Conservation (phyloP, 140 eudicot species). For the Anethum foeniculum region DNA sequence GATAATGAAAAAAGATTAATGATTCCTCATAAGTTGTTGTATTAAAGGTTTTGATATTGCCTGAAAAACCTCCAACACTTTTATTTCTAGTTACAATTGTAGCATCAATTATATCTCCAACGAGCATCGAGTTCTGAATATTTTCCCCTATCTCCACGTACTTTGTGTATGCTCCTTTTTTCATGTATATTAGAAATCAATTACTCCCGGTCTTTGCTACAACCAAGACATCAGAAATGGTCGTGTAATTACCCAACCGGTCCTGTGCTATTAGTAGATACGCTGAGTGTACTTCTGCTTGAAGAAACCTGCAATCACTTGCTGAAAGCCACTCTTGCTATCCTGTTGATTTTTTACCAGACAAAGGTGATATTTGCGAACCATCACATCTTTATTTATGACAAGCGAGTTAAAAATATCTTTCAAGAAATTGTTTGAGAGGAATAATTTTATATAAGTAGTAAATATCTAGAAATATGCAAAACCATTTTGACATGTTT, state of each 20-base stretch:
- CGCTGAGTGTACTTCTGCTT: neutral
- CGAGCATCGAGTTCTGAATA: neutral
- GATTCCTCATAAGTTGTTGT: neutral
- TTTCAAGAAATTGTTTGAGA: neutral
- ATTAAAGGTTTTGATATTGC: neutral
- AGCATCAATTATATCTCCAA: neutral
- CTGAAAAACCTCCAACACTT: neutral
- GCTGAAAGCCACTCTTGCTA: neutral
- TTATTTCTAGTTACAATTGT: neutral
- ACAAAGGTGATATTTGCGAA: neutral
- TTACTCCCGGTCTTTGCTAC: neutral
- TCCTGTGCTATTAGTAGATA: neutral
- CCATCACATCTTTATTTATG: neutral
- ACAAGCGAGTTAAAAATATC: neutral
- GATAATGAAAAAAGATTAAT: no score
- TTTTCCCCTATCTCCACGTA: neutral
- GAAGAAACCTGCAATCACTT: neutral
- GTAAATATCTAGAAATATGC: neutral
- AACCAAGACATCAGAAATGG: neutral
- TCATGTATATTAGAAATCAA: neutral
- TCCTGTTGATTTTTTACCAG: neutral
- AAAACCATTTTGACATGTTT: neutral
- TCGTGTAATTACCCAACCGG: neutral
- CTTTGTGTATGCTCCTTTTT: neutral
- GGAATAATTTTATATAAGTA: neutral